A percentile compares a stretch with the other conserved stretches of the same genome.
Evolutionary conservation across 2,329 filamentous ascomycete species (phyloP).

Genomic region (Zasmidium citrigriseum): DNA sequence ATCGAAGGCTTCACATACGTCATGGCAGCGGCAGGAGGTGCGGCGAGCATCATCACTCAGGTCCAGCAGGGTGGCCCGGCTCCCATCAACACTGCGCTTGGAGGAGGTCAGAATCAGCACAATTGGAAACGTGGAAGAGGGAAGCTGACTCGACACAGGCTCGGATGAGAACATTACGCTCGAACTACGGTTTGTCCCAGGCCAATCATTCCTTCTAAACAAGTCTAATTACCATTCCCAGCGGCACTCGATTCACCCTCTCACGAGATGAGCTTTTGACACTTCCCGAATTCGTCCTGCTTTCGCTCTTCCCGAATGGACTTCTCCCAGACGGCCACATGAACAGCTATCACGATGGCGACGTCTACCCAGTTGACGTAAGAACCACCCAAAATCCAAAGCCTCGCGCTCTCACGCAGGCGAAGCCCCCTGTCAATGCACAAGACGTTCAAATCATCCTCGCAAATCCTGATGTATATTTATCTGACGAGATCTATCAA

Average conservation of each 20-base stretch:
- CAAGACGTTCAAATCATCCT: slow-evolving; percentile 42
- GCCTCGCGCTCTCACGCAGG: slow-evolving; percentile 33
- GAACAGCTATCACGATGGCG: slow-evolving; percentile 87
- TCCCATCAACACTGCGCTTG: slow-evolving; percentile 77
- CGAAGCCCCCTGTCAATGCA: slow-evolving; percentile 34
- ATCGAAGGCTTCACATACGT: slow-evolving; percentile 91
- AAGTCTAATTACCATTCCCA: slow-evolving; percentile 43
- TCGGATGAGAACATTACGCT: slow-evolving; percentile 93
- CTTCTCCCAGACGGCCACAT: slow-evolving; percentile 95
- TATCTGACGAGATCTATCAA: slow-evolving; percentile 57
- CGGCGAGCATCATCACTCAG: slow-evolving; percentile 98
- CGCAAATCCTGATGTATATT: slow-evolving; percentile 50
- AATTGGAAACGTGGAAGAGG: neutral
- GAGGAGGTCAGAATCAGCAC: slow-evolving; percentile 52
- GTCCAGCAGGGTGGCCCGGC: slow-evolving; percentile 88
- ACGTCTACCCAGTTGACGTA: slow-evolving; percentile 97
- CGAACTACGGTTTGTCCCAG: slow-evolving; percentile 76
- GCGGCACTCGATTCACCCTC: slow-evolving; percentile 89
- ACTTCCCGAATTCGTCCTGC: slow-evolving; percentile 91
- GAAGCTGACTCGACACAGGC: slow-evolving; percentile 33
- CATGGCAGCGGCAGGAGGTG: slow-evolving; percentile 96
- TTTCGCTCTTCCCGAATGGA: slow-evolving; percentile 98
- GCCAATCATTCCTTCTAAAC: neutral
- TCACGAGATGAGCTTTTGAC: slow-evolving; percentile 94
- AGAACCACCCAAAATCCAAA: slow-evolving; percentile 41